Conservation (phyloP, 2,329 filamentous ascomycete genomes). For the Nemania sp. region DNA sequence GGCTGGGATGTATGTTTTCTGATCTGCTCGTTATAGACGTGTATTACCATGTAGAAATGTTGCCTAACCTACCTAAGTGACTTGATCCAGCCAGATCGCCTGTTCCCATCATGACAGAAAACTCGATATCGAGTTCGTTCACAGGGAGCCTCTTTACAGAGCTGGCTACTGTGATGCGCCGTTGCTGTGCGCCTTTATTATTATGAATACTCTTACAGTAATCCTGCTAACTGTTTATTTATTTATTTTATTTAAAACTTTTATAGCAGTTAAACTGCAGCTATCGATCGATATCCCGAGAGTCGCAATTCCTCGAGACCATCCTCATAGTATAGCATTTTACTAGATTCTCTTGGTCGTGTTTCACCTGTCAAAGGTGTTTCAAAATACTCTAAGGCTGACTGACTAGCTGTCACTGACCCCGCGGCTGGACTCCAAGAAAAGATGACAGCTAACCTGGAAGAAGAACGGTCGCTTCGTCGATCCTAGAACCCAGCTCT, state of each 20-base stretch:
- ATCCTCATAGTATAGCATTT: not conserved
- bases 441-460: not conserved
- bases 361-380: not conserved
- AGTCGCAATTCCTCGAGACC: not conserved
- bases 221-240: too few species aligned
- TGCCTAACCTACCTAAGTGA: too few species aligned
- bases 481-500: not conserved
- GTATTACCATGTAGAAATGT: too few species aligned
- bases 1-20: not conserved
- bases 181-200: not conserved
- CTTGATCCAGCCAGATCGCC: too few species aligned
- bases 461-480: not conserved
- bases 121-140: too few species aligned
- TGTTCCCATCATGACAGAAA: too few species aligned
- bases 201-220: not conserved
- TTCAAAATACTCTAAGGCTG: not conserved
- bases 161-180: not conserved
- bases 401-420: not conserved
- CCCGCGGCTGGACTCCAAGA: not conserved
- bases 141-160: not conserved
- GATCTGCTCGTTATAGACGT: not conserved
- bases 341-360: too few species aligned
- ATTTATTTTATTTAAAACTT: too few species aligned
- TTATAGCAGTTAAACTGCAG: too few species aligned
- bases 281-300: not conserved